These are phyloP conservation scores for Mycosarcoma maydis DNA, from an alignment of 1,284 basidiomycete species.

Conservation along the genomic window DNA sequence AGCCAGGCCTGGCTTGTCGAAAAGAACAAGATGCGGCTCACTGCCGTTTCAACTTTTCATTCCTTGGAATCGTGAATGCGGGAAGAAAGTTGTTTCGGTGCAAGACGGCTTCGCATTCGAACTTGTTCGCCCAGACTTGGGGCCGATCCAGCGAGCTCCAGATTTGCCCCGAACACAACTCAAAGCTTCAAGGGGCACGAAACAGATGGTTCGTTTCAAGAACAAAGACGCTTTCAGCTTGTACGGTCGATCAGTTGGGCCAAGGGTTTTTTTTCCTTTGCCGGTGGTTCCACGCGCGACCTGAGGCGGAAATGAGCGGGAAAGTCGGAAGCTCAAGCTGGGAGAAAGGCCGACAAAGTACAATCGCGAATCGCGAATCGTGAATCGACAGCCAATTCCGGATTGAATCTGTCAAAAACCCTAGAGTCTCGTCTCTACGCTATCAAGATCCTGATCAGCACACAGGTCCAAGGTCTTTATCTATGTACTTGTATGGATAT, in stretches of 20 bases:
- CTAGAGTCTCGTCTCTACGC: no score
- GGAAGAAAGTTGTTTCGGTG: neutral
- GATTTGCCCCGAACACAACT: no score
- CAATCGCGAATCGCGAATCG: neutral
- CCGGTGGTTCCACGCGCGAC: neutral
- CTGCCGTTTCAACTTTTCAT: neutral
- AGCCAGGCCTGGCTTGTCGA: neutral
- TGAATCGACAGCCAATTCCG: no score
- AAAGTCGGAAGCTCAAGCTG: slow-evolving; percentile 1
- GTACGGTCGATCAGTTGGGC: neutral
- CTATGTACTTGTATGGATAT: no score
- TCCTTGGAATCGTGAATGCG: no score
- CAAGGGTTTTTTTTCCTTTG: neutral
- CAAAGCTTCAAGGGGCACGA: no score
- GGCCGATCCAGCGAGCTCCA: no score
- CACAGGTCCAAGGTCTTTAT: neutral
- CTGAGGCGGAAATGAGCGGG: slow-evolving; percentile 2
- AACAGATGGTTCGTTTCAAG: no score
- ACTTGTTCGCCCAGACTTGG: no score
- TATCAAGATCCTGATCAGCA: no score
- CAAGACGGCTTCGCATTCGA: neutral
- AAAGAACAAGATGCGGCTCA: neutral
- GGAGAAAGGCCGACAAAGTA: neutral
- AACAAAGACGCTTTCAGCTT: no score
- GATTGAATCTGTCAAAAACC: no score